Conservation (phyloP, 768 basidiomycete species). For the Mycena epipterygia region DNA sequence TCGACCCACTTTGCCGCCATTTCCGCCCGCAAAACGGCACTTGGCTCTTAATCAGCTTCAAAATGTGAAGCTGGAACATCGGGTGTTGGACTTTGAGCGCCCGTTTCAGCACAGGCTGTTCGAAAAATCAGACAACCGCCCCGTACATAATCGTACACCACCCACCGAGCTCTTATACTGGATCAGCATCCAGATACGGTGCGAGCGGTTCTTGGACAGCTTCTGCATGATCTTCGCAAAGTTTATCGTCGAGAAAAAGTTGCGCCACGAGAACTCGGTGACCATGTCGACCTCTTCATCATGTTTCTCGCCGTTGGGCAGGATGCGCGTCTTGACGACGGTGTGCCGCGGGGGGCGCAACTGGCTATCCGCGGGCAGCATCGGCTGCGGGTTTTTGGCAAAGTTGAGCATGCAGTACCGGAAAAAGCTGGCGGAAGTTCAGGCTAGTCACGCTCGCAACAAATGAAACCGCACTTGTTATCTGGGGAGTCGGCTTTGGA, state of each 20-base stretch:
- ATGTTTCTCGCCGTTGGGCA: slow-evolving; percentile 81
- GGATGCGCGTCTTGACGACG: slow-evolving; percentile 64
- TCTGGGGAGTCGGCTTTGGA: slow-evolving; percentile 91
- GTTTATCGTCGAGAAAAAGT: slow-evolving; percentile 97
- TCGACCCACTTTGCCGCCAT: slow-evolving; percentile 91
- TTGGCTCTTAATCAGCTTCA: slow-evolving; percentile 99
- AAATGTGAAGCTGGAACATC: slow-evolving; percentile 91
- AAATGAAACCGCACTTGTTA: slow-evolving; percentile 69
- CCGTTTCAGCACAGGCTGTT: slow-evolving; percentile 93
- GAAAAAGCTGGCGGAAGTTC: slow-evolving; percentile 83
- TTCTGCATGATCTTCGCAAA: slow-evolving; percentile 99
- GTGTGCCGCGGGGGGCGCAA: slow-evolving; percentile 71
- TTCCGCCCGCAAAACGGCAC: slow-evolving; percentile 98
- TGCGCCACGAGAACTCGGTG: slow-evolving; percentile 96
- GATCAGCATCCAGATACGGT: slow-evolving; percentile 95
- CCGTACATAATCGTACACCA: slow-evolving; percentile 1
- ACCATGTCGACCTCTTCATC: slow-evolving; percentile 94
- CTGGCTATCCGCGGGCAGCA: slow-evolving; percentile 76
- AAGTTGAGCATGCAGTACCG: slow-evolving; percentile 89
- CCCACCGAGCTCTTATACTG: slow-evolving; percentile 98
- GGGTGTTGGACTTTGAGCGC: slow-evolving; percentile 95
- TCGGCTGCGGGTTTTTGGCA: slow-evolving; percentile 72
- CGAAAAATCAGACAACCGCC: not conserved
- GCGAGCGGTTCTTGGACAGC: slow-evolving; percentile 93
- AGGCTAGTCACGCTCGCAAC: not conserved